Conservation (phyloP, 2,329 filamentous ascomycete genomes). For the Monosporascus sp. region DNA sequence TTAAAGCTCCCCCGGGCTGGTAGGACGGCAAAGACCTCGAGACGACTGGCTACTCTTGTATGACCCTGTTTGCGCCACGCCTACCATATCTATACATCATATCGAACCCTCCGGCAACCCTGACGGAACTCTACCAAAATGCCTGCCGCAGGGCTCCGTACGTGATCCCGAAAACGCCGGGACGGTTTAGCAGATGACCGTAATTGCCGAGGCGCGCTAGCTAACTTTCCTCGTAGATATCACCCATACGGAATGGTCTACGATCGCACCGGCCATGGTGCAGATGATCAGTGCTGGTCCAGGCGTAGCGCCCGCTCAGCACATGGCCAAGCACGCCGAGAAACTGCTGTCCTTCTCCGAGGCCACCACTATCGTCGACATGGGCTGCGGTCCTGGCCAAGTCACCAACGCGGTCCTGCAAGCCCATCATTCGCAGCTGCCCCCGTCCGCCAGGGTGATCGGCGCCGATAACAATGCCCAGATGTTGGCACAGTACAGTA, state of each 20-base stretch:
- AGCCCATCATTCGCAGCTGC: not conserved
- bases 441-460: slow-evolving; percentile 2
- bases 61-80: no score
- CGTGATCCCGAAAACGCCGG: no score
- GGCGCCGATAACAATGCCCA: slow-evolving; percentile 9
- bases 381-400: slow-evolving; percentile 11
- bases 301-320: slow-evolving; percentile 6
- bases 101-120: no score
- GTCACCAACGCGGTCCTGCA: slow-evolving; percentile 8
- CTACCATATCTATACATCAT: no score
- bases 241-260: slow-evolving; percentile 1
- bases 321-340: slow-evolving; percentile 5
- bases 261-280: not conserved
- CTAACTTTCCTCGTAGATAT: not conserved
- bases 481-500: slow-evolving; percentile 8
- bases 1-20: no score
- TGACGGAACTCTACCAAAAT: no score
- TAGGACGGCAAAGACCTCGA: no score
- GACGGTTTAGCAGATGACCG: no score
- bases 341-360: slow-evolving; percentile 7
- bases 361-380: slow-evolving; percentile 8
- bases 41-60: no score
- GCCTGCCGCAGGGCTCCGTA: no score
- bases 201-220: no score
- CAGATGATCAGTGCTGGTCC: slow-evolving; percentile 7